Evolutionary conservation across 1,284 basidiomycete genomes (phyloP), one percentile per base, ranked within the genome.

Genomic region (Butyriboletus appendiculatus): DNA sequence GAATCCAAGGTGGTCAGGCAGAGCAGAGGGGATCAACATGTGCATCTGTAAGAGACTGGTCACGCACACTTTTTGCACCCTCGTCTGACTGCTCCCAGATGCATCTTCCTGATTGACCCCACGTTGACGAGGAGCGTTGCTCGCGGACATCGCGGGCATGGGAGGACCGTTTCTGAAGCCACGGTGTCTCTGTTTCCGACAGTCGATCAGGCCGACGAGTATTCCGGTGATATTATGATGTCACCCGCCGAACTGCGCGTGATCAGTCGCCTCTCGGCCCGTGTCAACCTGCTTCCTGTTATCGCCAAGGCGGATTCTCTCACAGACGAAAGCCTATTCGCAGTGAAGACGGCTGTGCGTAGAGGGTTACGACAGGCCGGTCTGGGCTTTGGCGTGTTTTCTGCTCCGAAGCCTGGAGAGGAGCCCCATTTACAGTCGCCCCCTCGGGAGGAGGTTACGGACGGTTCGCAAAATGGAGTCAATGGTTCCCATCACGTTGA

Each of bases 1-100:
- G 90, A 92, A 77, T 87, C 86, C 55, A 92, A 92, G 77, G 88
- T 92, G 41, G 75, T 92, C 48, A 81, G 90, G 60, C 84, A 90
- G 66, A 90, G 82, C 73, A 91, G 88, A 73, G 90, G 88, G 52
- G 90, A 93, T 71, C 85, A 90, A 65, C 88, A 92, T 65, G 84
- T 93, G 64, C 88, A 93, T 73, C 71, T 93, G 88, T 92, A 66
- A 71, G 88, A 71, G 41, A 26, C 33, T 42, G 46, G 38, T 48
- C 42, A 30, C 43, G 39, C 40, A 38, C 47, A 28, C 55, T 30
- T 18, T 44, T 43, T 35, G 20, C 28, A 42, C 47, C 50, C 26
- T 24, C 48, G 41, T 53, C 64, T 72, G 66, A 67, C 58, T 46
- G 32, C 51, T 24, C 46, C 15, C 53, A 89, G 88, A 50, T 90